These are phyloP conservation scores for Daldinia vernicosa DNA, from an alignment of 495 filamentous ascomycete species.

Conservation along the genomic window DNA sequence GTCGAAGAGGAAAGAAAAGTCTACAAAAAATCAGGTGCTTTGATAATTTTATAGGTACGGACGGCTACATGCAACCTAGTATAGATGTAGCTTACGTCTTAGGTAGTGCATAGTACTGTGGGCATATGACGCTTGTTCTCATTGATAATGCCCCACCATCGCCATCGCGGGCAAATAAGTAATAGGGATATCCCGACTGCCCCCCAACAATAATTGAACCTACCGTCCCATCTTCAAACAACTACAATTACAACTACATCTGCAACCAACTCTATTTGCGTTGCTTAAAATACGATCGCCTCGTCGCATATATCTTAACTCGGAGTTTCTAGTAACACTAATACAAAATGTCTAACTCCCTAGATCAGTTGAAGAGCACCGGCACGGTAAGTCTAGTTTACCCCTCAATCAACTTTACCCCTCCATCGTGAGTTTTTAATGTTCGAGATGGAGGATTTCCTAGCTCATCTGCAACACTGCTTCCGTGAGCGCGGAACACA, in stretches of 20 bases:
- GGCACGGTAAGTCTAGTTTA: conserved; percentile 81
- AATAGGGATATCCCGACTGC: conserved; percentile 14
- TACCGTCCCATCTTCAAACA: conserved; percentile 5
- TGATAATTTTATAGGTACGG: conserved; percentile 18
- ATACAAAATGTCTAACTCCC: conserved; percentile 77
- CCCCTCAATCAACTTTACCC: conserved; percentile 50
- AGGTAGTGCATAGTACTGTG: conserved; percentile 37
- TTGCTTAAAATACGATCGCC: conserved; percentile 1
- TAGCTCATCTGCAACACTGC: not conserved
- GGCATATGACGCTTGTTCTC: conserved; percentile 39
- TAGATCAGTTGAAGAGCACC: conserved; percentile 94
- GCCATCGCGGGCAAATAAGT: conserved; percentile 37
- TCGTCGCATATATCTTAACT: conserved; percentile 1
- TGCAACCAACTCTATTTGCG: not conserved
- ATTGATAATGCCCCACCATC: conserved; percentile 35
- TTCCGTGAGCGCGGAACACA: not conserved
- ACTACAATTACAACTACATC: conserved; percentile 34
- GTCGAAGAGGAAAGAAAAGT: conserved; percentile 32
- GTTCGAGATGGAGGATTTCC: conserved; percentile 13
- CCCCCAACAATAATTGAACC: conserved; percentile 10
- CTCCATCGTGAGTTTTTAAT: conserved; percentile 44
- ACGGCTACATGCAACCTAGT: conserved; percentile 14
- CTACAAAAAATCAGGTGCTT: conserved; percentile 40
- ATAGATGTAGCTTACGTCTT: not conserved
- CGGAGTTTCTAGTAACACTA: conserved; percentile 25